These are phyloP conservation scores for Backusella luteola DNA, from an alignment of 192 early-diverging fungal genomes.

Conservation along the genomic window DNA sequence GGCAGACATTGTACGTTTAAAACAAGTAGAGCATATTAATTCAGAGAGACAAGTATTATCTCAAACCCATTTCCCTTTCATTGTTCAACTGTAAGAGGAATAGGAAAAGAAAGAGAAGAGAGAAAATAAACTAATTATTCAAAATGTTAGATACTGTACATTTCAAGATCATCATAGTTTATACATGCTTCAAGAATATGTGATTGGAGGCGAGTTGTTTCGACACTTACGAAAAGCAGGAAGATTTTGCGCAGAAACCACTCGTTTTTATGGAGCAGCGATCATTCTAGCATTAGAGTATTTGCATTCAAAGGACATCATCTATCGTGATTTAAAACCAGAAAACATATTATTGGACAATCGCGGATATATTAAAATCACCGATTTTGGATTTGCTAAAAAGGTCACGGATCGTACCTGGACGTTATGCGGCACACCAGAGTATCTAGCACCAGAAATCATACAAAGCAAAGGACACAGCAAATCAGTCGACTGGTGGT, in stretches of 20 bases:
- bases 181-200: constrained; percentile 89
- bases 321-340: constrained; percentile 88
- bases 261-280: constrained; percentile 85
- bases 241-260: constrained; percentile 79
- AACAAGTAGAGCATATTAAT: constrained; percentile 96
- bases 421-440: constrained; percentile 87
- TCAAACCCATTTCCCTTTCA: constrained; percentile 80
- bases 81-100: constrained; percentile 77
- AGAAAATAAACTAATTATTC: neutral
- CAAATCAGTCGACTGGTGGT: constrained; percentile 92
- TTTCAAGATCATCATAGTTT: constrained; percentile 82
- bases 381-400: constrained; percentile 92
- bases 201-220: constrained; percentile 85
- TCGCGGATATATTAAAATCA: constrained; percentile 81
- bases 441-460: constrained; percentile 87
- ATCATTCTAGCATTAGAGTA: constrained; percentile 85
- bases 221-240: constrained; percentile 82
- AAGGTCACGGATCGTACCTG: constrained; percentile 63
- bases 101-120: neutral
- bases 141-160: constrained; percentile 67
- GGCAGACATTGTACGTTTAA: constrained; percentile 84
- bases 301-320: constrained; percentile 77
- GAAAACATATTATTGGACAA: constrained; percentile 70
- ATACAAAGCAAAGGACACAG: constrained; percentile 85
- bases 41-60: constrained; percentile 90